phyloP scores from a whole-genome alignment of 2,329 filamentous ascomycete genomes.

The Beauveria australis region DNA sequence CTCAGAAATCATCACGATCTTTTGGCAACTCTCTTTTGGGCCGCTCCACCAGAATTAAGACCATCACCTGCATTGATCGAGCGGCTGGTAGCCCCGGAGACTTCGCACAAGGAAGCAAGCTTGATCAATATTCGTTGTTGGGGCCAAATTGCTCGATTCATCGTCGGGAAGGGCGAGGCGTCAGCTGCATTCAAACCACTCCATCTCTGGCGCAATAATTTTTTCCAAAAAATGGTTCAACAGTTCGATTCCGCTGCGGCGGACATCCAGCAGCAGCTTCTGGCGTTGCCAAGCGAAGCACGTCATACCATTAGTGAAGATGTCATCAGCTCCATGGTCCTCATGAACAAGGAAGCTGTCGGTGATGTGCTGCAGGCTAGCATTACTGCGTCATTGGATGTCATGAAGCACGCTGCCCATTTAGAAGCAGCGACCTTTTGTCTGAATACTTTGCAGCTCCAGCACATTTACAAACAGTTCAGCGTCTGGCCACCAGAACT shows the following conservation, averaged over 20 bases:
- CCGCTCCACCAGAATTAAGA: conserved; percentile 45
- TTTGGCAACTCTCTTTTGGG: conserved; percentile 59
- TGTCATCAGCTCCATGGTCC: conserved; percentile 41
- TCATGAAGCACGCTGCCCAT: conserved; percentile 37
- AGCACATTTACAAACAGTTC: conserved; percentile 43
- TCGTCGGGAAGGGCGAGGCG: conserved; percentile 38
- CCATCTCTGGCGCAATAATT: conserved; percentile 42
- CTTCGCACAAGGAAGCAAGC: conserved; percentile 59
- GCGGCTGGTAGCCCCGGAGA: conserved; percentile 49
- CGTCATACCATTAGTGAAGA: conserved; percentile 34
- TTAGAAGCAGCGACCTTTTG: conserved; percentile 40
- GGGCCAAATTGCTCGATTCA: conserved; percentile 52
- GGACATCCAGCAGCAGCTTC: conserved; percentile 48
- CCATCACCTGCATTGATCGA: conserved; percentile 48
- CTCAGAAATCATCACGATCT: conserved; percentile 63
- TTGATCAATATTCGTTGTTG: conserved; percentile 56
- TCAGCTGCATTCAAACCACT: conserved; percentile 42
- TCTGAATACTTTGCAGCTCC: conserved; percentile 41
- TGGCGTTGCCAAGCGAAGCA: conserved; percentile 38
- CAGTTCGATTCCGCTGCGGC: conserved; percentile 49
- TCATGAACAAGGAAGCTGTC: conserved; percentile 42
- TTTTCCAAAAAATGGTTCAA: conserved; percentile 49
- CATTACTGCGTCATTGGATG: conserved; percentile 40
- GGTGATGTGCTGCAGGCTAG: conserved; percentile 45
- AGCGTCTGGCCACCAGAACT: conserved; percentile 33